phyloP scores from a whole-genome alignment of 768 basidiomycete species.

The Collybia sp. region DNA sequence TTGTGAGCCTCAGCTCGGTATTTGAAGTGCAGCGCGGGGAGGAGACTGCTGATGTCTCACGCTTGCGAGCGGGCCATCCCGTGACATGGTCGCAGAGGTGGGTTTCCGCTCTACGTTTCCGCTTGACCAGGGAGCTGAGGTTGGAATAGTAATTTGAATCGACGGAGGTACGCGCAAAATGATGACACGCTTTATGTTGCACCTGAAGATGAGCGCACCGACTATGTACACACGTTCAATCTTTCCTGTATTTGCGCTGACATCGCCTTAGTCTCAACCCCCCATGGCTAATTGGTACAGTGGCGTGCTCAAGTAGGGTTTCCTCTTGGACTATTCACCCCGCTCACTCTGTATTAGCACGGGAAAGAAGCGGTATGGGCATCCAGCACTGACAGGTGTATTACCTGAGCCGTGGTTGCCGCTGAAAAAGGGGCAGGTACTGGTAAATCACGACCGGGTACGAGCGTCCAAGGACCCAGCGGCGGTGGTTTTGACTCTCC shows the following conservation, averaged over 20 bases:
- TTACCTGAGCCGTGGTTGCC: constrained; percentile 95
- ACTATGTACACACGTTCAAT: constrained; percentile 54
- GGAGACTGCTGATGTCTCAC: constrained; percentile 73
- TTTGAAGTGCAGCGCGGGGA: constrained; percentile 89
- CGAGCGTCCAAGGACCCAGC: constrained; percentile 41
- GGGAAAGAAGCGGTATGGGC: constrained; percentile 91
- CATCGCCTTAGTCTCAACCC: constrained; percentile 71
- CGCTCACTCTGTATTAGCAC: constrained; percentile 47
- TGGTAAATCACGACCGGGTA: constrained; percentile 53
- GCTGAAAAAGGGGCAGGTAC: constrained; percentile 74
- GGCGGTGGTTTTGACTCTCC: constrained; percentile 79
- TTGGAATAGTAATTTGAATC: constrained; percentile 65
- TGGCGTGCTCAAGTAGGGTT: constrained; percentile 81
- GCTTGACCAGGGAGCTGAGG: constrained; percentile 1
- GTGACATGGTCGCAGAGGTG: constrained; percentile 90
- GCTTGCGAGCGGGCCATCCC: constrained; percentile 76
- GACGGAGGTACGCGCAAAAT: constrained; percentile 85
- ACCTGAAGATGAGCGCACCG: constrained; percentile 88
- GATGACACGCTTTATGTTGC: constrained; percentile 95
- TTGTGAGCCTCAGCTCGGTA: constrained; percentile 81
- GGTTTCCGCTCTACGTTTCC: constrained; percentile 9
- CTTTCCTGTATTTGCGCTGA: constrained; percentile 1
- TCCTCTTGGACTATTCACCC: neutral
- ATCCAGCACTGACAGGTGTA: constrained; percentile 91
- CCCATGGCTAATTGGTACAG: constrained; percentile 95